Percentiles rank a stretch among this genome's conserved stretches.
Conservation (phyloP, 495 filamentous ascomycete genomes). For the Chlorociboria aeruginascens region DNA sequence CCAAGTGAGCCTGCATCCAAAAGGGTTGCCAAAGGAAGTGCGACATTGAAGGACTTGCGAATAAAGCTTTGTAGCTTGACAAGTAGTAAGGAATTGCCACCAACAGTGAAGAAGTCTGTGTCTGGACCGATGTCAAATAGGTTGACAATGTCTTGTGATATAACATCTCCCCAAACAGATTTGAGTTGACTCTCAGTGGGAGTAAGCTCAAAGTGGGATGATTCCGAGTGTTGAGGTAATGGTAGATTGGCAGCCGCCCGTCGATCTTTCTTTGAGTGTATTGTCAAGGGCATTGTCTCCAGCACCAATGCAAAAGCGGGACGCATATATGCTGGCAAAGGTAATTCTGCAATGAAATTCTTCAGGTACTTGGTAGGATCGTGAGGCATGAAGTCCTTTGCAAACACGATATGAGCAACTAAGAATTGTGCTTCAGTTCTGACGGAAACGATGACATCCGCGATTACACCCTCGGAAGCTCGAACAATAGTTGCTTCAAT, state of each 20-base stretch:
- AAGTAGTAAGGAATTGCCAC: constrained; percentile 26
- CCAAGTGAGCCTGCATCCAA: constrained; percentile 3
- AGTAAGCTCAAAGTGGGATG: background rate
- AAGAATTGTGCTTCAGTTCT: constrained; percentile 4
- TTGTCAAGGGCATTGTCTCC: constrained; percentile 28
- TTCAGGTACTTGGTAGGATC: background rate
- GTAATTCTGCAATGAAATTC: background rate
- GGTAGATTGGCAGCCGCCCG: constrained; percentile 1
- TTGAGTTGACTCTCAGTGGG: constrained; percentile 17
- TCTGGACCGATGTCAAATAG: background rate
- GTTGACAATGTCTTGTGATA: constrained; percentile 2
- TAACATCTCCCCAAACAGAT: constrained; percentile 21
- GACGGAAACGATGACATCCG: constrained; percentile 25
- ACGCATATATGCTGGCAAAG: constrained; percentile 13
- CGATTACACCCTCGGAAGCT: constrained; percentile 16
- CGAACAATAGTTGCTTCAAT: constrained; percentile 28
- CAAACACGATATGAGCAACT: constrained; percentile 3
- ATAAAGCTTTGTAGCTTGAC: constrained; percentile 18
- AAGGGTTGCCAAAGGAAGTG: background rate
- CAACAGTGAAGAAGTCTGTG: constrained; percentile 28
- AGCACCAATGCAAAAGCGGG: constrained; percentile 28
- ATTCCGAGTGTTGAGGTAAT: background rate
- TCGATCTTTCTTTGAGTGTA: constrained; percentile 31
- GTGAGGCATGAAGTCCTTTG: background rate
- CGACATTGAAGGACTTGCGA: background rate